These are phyloP conservation scores for Fraxinus velutina DNA, from an alignment of 305 asterid species.

Conservation along the genomic window DNA sequence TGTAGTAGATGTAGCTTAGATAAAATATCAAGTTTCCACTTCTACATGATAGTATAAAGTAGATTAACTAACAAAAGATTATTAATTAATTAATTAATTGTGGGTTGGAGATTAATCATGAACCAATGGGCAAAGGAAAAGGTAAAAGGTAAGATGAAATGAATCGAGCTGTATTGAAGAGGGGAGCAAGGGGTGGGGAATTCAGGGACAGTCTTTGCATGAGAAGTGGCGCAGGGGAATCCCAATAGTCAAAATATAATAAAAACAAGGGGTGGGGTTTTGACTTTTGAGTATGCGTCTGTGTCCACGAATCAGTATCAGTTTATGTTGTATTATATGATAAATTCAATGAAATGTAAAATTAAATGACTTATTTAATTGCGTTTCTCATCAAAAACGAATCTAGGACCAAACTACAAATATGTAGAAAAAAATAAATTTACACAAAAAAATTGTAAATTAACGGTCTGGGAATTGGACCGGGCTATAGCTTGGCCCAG, in stretches of 20 bases:
- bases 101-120: not conserved
- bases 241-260: not conserved
- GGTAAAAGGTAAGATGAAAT: not conserved
- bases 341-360: too few species aligned
- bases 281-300: not conserved
- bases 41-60: not conserved
- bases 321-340: too few species aligned
- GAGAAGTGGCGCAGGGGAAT: constrained; percentile 7
- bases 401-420: too few species aligned
- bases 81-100: not conserved
- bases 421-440: too few species aligned
- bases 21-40: not conserved
- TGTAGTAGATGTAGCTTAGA: not conserved
- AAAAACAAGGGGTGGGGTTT: not conserved
- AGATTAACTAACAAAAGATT: not conserved
- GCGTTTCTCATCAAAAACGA: not conserved
- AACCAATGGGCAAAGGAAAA: not conserved
- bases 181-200: not conserved
- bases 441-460: too few species aligned
- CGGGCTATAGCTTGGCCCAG: too few species aligned
- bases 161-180: not conserved
- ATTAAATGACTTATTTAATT: too few species aligned
- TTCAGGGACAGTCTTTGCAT: not conserved
- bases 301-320: not conserved
- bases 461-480: too few species aligned